Conservation (phyloP, 805 yeast species). For the Nakazawaea populi region DNA sequence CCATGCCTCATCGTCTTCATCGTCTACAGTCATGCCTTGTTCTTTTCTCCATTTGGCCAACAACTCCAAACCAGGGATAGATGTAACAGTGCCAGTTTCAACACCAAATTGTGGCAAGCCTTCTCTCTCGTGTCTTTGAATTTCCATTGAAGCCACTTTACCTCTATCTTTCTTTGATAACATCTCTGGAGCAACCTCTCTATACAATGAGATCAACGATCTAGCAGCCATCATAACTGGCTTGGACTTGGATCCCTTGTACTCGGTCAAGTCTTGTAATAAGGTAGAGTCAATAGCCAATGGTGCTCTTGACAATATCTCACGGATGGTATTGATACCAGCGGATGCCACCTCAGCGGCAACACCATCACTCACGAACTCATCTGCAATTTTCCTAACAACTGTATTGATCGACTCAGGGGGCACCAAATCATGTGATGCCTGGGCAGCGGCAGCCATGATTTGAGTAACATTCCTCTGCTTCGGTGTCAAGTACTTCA, state of each 20-base stretch:
- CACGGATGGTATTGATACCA: slow-evolving; percentile 92
- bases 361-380: slow-evolving; percentile 97
- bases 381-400: slow-evolving; percentile 91
- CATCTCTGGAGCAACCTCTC: slow-evolving; percentile 98
- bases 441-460: slow-evolving; percentile 96
- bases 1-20: slow-evolving; percentile 54
- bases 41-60: slow-evolving; percentile 79
- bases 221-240: slow-evolving; percentile 94
- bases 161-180: slow-evolving; percentile 87
- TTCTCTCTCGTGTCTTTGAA: slow-evolving; percentile 55
- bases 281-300: slow-evolving; percentile 85
- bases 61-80: slow-evolving; percentile 88
- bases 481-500: slow-evolving; percentile 90
- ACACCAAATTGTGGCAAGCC: slow-evolving; percentile 66
- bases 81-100: slow-evolving; percentile 54
- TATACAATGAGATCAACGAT: slow-evolving; percentile 73
- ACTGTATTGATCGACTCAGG: slow-evolving; percentile 83
- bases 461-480: slow-evolving; percentile 92
- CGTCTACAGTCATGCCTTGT: slow-evolving; percentile 49
- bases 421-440: slow-evolving; percentile 94
- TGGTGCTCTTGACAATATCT: slow-evolving; percentile 89
- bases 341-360: slow-evolving; percentile 98
- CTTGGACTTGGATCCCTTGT: slow-evolving; percentile 90
- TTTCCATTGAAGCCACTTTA: slow-evolving; percentile 78
- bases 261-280: slow-evolving; percentile 83